Conservation (phyloP, 225 moss, liverwort and hornwort genomes). For the Pseudisothecium myosuroides region DNA sequence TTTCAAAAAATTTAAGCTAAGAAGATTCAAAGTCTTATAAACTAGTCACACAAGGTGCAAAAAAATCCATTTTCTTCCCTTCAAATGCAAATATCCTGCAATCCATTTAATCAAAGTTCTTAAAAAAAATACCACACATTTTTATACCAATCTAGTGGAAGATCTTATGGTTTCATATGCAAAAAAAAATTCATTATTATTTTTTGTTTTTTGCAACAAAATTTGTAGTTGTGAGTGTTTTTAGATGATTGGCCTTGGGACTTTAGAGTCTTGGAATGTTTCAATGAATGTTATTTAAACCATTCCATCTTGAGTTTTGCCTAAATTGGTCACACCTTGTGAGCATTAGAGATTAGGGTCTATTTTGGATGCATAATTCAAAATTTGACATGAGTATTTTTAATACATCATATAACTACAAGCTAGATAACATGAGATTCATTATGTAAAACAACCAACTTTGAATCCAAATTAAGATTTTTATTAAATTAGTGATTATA, state of each 20-base stretch:
- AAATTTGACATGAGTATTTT: background rate
- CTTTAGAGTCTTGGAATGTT: too few species aligned
- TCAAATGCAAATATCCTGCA: background rate
- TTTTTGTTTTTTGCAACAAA: background rate
- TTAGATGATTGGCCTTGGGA: background rate
- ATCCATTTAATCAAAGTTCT: background rate
- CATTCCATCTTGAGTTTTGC: rapidly evolving
- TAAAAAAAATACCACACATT: background rate
- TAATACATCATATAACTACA: background rate
- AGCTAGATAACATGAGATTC: background rate
- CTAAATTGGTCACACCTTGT: background rate
- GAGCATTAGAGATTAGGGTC: background rate
- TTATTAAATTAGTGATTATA: background rate
- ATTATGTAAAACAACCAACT: background rate
- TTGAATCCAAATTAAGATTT: too few species aligned
- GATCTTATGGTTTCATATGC: rapidly evolving
- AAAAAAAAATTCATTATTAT: too few species aligned
- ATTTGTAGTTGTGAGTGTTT: background rate
- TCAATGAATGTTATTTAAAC: background rate
- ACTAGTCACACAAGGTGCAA: background rate
- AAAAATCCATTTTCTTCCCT: background rate
- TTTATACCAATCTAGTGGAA: rapidly evolving
- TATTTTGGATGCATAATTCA: background rate
- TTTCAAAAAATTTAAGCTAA: background rate
- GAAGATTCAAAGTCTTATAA: background rate